phyloP scores from a whole-genome alignment of 805 yeast species.

The Lipomyces chichibuensis region DNA sequence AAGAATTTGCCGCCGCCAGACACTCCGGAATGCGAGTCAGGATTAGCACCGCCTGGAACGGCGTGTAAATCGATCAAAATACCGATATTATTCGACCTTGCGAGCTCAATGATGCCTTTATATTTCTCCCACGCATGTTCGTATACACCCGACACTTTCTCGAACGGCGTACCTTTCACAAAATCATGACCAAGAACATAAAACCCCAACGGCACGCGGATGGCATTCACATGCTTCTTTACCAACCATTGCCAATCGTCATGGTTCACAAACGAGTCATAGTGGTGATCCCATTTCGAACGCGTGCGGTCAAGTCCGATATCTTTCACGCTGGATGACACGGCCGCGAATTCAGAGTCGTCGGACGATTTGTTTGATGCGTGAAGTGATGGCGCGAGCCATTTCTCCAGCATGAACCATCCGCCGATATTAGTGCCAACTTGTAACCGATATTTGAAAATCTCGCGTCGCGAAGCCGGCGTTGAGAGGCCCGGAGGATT shows the following conservation, averaged over 20 bases:
- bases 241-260: constrained; percentile 81
- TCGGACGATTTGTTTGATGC: constrained; percentile 39
- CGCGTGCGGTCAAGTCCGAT: constrained; percentile 61
- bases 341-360: constrained; percentile 74
- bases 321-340: constrained; percentile 52
- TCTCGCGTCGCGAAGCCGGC: constrained; percentile 44
- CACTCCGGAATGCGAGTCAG: constrained; percentile 82
- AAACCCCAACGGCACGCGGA: constrained; percentile 88
- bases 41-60: constrained; percentile 90
- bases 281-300: constrained; percentile 59
- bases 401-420: constrained; percentile 76
- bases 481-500: constrained; percentile 41
- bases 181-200: constrained; percentile 74
- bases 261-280: constrained; percentile 62
- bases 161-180: constrained; percentile 66
- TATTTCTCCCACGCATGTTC: constrained; percentile 66
- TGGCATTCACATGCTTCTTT: constrained; percentile 69
- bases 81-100: constrained; percentile 64
- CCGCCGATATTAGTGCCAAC: constrained; percentile 67
- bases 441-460: constrained; percentile 40
- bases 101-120: constrained; percentile 56
- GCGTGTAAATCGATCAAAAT: constrained; percentile 86
- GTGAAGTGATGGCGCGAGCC: constrained; percentile 50
- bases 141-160: constrained; percentile 56
- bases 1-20: constrained; percentile 68